These are phyloP conservation scores for Craterostigma plantagineum DNA, from an alignment of 257 asterid genomes.

Conservation along the genomic window DNA sequence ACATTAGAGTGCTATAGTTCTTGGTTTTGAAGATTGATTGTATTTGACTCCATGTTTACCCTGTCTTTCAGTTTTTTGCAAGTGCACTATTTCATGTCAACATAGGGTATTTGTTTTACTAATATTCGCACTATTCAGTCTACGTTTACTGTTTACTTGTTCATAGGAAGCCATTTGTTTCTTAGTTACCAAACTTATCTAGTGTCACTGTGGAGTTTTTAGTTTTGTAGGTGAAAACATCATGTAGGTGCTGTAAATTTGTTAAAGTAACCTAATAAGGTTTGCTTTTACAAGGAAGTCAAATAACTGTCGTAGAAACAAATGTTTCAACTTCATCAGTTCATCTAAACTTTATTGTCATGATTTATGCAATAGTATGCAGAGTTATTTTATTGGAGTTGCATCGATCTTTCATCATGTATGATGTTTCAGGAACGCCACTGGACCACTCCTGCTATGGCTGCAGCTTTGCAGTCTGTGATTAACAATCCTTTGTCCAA, in stretches of 20 bases:
- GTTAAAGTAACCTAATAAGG: no score
- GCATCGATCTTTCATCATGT: conserved; percentile 6
- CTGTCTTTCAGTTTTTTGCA: no score
- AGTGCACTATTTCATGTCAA: no score
- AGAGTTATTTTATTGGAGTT: conserved; percentile 7
- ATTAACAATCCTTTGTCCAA: conserved; percentile 46
- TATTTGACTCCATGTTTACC: no score
- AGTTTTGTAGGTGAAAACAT: background rate
- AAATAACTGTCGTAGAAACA: no score
- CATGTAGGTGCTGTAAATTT: background rate
- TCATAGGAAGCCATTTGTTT: conserved; percentile 6
- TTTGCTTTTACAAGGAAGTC: no score
- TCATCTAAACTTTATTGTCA: no score
- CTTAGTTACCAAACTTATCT: conserved; percentile 3
- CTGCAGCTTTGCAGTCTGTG: conserved; percentile 58
- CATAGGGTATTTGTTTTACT: background rate
- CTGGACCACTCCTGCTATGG: conserved; percentile 92
- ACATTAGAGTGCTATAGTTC: no score
- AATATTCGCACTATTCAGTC: no score
- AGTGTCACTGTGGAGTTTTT: no score
- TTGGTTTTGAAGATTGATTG: no score
- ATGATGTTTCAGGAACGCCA: conserved; percentile 68
- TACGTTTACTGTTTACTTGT: background rate
- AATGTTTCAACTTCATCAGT: no score
- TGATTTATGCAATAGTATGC: background rate